Evolutionary conservation across 495 filamentous ascomycete species (phyloP).

Genomic region (Margaritispora aquatica): DNA sequence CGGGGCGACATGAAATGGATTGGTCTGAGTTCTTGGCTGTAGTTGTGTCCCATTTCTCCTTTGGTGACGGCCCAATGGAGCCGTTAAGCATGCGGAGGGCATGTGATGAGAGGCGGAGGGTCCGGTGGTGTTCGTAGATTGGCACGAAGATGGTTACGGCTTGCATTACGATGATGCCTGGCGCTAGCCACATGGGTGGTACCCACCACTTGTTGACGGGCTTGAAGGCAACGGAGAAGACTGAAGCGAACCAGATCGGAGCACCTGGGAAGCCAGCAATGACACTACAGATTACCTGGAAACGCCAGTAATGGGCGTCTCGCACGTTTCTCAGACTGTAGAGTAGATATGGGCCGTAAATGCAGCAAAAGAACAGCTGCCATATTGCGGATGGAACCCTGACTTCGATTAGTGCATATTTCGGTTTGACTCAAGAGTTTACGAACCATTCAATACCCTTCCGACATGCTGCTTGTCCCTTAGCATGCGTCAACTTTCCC

Average conservation of each 20-base stretch:
- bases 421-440: background rate
- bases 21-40: background rate
- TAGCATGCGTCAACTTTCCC: slow-evolving; percentile 45
- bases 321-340: slow-evolving; percentile 45
- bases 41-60: slow-evolving; percentile 11
- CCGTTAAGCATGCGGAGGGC: slow-evolving; percentile 18
- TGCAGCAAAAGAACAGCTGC: slow-evolving; percentile 59
- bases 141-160: slow-evolving; percentile 49
- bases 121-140: slow-evolving; percentile 42
- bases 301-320: slow-evolving; percentile 63
- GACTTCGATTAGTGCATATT: background rate
- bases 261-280: slow-evolving; percentile 55
- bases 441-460: slow-evolving; percentile 44
- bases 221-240: slow-evolving; percentile 53
- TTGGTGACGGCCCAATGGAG: background rate
- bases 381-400: slow-evolving; percentile 59
- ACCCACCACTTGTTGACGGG: slow-evolving; percentile 47
- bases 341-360: slow-evolving; percentile 43
- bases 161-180: slow-evolving; percentile 48
- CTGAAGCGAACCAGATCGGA: slow-evolving; percentile 57
- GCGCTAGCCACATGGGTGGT: slow-evolving; percentile 52
- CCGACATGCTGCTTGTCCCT: slow-evolving; percentile 38
- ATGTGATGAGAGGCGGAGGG: slow-evolving; percentile 32
- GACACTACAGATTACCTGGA: slow-evolving; percentile 56
- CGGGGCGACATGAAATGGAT: background rate